phyloP scores from a whole-genome alignment of 2,329 filamentous ascomycete genomes.

The Lasiodiplodia theobromae region DNA sequence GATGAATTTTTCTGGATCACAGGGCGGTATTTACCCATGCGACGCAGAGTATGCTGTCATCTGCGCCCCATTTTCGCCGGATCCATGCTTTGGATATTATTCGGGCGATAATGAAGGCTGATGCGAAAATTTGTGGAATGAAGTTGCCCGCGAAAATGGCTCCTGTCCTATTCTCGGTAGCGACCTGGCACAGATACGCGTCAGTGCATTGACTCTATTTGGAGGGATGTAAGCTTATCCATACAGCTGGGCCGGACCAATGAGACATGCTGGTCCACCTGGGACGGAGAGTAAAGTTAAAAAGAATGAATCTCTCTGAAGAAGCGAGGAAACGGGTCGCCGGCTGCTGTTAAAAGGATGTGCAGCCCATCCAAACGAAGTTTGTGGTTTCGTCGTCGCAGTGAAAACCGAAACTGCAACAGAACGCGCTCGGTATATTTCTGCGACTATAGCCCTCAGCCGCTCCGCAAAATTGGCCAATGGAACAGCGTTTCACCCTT shows the following conservation, averaged over 20 bases:
- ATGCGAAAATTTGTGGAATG: conserved; percentile 5
- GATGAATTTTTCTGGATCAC: too few species aligned
- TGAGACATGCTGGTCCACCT: background rate
- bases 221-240: background rate
- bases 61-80: background rate
- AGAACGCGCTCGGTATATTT: background rate
- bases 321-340: too few species aligned
- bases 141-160: conserved; percentile 6
- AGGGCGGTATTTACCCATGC: background rate
- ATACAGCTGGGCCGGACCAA: conserved; percentile 3
- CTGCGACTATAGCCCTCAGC: background rate
- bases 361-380: background rate
- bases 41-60: background rate
- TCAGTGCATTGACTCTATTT: background rate
- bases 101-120: conserved; percentile 8
- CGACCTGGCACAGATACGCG: background rate
- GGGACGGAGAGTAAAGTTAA: background rate
- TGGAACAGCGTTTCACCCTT: conserved; percentile 1
- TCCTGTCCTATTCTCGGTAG: background rate
- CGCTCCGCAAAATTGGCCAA: background rate
- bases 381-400: background rate
- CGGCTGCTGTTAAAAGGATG: background rate
- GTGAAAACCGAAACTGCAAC: conserved; percentile 1
- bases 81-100: conserved; percentile 9
- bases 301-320: background rate